Evolutionary conservation across 768 basidiomycete species (phyloP).

Genomic region (Pleurotus djamor): DNA sequence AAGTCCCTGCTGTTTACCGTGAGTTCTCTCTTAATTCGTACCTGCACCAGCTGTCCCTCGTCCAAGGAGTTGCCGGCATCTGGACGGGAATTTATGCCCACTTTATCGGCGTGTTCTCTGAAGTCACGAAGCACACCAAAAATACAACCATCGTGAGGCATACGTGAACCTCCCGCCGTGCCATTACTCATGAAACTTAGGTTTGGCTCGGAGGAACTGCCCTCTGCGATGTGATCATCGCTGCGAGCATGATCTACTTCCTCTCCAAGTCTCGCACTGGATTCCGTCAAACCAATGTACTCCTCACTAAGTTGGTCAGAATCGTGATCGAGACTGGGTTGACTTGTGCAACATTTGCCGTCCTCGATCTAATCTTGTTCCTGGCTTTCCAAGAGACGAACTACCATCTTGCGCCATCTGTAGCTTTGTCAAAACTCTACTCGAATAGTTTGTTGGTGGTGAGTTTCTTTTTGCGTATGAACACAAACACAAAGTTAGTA

Average conservation of each 20-base stretch:
- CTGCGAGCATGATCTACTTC: conserved; percentile 18
- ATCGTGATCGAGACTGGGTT: conserved; percentile 20
- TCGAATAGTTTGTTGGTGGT: conserved; percentile 21
- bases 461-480: not conserved
- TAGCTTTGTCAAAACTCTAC: conserved; percentile 20
- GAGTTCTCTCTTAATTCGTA: too few species aligned
- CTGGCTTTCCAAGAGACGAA: conserved; percentile 15
- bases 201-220: conserved; percentile 18
- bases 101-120: conserved; percentile 9
- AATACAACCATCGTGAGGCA: not conserved
- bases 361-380: conserved; percentile 18
- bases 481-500: not conserved
- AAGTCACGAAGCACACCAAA: conserved; percentile 2
- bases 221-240: conserved; percentile 18
- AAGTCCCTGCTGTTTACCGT: not conserved
- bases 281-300: conserved; percentile 15
- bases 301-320: conserved; percentile 16
- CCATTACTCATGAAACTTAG: not conserved
- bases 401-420: conserved; percentile 19
- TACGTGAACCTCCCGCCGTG: not conserved
- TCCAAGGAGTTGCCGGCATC: conserved; percentile 11
- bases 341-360: conserved; percentile 17
- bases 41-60: conserved; percentile 8
- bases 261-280: conserved; percentile 16
- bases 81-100: conserved; percentile 10